Base-by-base conservation (phyloP, 2,329 filamentous ascomycete species). In the Chalara sp. region DNA sequence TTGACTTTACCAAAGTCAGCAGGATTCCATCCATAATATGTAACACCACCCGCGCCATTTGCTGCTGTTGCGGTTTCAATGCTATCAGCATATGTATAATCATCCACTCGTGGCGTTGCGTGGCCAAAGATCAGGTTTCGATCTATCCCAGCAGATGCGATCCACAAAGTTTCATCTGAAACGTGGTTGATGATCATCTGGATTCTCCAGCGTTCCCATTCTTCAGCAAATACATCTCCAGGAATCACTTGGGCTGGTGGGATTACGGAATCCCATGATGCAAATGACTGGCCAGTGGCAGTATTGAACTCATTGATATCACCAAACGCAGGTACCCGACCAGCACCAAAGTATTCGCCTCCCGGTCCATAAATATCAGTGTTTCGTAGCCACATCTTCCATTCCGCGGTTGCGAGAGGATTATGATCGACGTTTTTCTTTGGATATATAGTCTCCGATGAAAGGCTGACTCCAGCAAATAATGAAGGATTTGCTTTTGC, bases 371-470 rank as follows among this genome's bases (percentile, higher is more conserved):
- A 56, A 10, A 56, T 51, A 6, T 50, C 50, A 6, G 48, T 56
- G 29, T 56, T 55, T 11, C 44, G 41, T 4, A 56, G 44, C 54
- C 54, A 56, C 50, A 52, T 50, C 40, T 52, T 56, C 54, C 54
- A 56, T 21, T 56, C 54, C 11, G 47, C 44, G 21, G 50, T 55
- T 5, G 47, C 45, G 1, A 53, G 40, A 3, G 53, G 53, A 28
- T 56, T 56, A 31, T 53, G 52, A 33, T 56, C 54, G 32, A 47
- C 47, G 11, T 40, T 40, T 3, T 33, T 39, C 37, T 44, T 50
- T 30, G 50, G 47, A 46, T 50, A 52, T 5, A 55, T 46, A 4
- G 52, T 54, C 37, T 56, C 54, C 12, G 54, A 55, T 12, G 52
- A 49, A 6, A 56, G 42, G 40, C 52, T 55, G 4, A 56, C 52